Evolutionary conservation across 371 early-diverging fungal species (phyloP).

Genomic region (Mortierella sp.): DNA sequence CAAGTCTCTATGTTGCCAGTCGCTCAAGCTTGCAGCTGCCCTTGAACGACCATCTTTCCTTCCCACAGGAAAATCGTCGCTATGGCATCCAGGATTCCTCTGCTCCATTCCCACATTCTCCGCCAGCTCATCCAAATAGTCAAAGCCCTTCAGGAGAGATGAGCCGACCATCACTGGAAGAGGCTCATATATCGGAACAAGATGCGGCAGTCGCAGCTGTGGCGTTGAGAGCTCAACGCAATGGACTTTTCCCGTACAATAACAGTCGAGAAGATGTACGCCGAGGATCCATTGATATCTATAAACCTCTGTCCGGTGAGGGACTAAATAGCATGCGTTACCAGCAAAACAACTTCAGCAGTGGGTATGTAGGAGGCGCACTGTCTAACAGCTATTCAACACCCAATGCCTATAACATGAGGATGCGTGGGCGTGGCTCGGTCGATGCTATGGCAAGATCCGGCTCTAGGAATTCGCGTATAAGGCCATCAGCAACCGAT

Average conservation of each 20-base stretch:
- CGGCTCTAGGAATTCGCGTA: slow-evolving; percentile 33
- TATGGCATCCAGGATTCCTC: slow-evolving; percentile 44
- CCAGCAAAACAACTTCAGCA: slow-evolving; percentile 29
- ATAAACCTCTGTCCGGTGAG: slow-evolving; percentile 19
- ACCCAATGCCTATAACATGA: slow-evolving; percentile 38
- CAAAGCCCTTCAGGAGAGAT: slow-evolving; percentile 22
- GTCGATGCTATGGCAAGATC: slow-evolving; percentile 26
- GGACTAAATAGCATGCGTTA: slow-evolving; percentile 6
- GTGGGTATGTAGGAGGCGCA: slow-evolving; percentile 14
- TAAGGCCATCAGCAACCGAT: slow-evolving; percentile 19
- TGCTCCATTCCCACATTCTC: slow-evolving; percentile 9
- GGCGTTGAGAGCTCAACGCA: slow-evolving; percentile 36
- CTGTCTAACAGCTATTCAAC: slow-evolving; percentile 10
- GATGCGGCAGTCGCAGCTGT: slow-evolving; percentile 54
- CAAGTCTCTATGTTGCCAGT: slow-evolving; percentile 35
- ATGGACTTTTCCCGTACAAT: slow-evolving; percentile 10
- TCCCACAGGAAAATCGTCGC: slow-evolving; percentile 40
- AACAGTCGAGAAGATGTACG: slow-evolving; percentile 30
- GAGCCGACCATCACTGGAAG: slow-evolving; percentile 41
- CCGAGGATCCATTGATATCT: slow-evolving; percentile 34
- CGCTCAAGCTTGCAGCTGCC: slow-evolving; percentile 52
- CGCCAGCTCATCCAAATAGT: slow-evolving; percentile 6
- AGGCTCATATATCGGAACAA: slow-evolving; percentile 42
- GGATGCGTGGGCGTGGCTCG: slow-evolving; percentile 50
- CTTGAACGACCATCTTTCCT: slow-evolving; percentile 48